A percentile compares a stretch with the other conserved stretches of the same genome.
Conservation (phyloP, 139 green algal genomes). For the Micractinium conductrix region DNA sequence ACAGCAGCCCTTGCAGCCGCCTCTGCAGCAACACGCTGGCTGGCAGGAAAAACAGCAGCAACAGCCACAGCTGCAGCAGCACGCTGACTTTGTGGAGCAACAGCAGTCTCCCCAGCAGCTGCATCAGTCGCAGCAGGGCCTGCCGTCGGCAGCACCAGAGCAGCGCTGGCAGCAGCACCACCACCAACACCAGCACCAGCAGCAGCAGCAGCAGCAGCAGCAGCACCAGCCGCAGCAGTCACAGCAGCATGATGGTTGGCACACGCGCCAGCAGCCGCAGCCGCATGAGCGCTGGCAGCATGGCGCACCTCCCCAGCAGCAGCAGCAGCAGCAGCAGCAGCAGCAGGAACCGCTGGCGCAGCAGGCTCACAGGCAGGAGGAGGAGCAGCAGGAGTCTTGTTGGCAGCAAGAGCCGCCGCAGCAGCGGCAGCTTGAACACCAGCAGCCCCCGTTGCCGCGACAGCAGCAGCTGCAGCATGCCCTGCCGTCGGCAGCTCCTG, state of each 20-base stretch:
- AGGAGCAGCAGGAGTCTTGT: background rate
- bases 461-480: background rate
- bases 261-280: background rate
- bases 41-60: no score
- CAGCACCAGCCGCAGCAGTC: background rate
- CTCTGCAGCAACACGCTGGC: no score
- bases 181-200: no score
- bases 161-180: no score
- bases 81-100: no score
- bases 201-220: background rate
- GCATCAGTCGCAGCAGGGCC: no score
- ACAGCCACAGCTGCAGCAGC: no score
- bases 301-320: background rate
- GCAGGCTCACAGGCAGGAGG: background rate
- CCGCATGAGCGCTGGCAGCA: background rate
- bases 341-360: background rate
- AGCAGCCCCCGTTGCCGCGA: background rate
- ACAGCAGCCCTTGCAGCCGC: no score
- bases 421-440: background rate
- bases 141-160: no score
- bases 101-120: no score
- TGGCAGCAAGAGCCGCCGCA: background rate
- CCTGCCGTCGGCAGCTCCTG: background rate
- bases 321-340: background rate
- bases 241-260: background rate